Percentiles rank a stretch among this genome's conserved stretches.
phyloP scores from a whole-genome alignment of 176 grass and related monocot genomes.

The Areca catechu region DNA sequence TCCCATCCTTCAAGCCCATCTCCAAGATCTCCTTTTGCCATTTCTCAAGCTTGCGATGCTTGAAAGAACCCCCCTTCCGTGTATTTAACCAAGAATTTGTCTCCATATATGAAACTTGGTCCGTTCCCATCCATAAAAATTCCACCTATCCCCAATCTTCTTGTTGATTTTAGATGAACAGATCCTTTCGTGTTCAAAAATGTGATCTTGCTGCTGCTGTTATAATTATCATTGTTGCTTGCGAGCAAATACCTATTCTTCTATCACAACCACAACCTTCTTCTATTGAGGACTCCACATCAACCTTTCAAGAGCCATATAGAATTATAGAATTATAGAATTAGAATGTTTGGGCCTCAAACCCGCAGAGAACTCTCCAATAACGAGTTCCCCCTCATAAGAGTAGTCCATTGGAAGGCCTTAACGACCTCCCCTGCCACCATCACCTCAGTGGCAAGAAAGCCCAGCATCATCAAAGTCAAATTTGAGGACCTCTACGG shows the following conservation, averaged over 20 bases:
- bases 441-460: slow-evolving; percentile 10
- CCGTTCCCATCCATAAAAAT: background rate
- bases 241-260: background rate
- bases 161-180: background rate
- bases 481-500: slow-evolving; percentile 90
- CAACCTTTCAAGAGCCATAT: background rate
- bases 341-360: slow-evolving; percentile 29
- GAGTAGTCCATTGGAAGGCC: slow-evolving; percentile 18
- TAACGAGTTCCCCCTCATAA: slow-evolving; percentile 17
- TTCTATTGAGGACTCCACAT: background rate
- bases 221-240: no score
- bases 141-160: background rate
- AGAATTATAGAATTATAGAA: background rate
- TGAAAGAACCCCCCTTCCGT: no score
- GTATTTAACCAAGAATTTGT: no score
- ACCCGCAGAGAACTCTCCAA: slow-evolving; percentile 17
- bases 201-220: background rate
- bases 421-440: background rate
- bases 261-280: background rate
- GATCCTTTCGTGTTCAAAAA: background rate
- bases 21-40: no score
- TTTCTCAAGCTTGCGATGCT: no score
- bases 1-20: no score
- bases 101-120: no score
- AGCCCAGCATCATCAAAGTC: slow-evolving; percentile 34